Evolutionary conservation across 208 protist genomes (phyloP).

Genomic region (Strigomonas galati): DNA sequence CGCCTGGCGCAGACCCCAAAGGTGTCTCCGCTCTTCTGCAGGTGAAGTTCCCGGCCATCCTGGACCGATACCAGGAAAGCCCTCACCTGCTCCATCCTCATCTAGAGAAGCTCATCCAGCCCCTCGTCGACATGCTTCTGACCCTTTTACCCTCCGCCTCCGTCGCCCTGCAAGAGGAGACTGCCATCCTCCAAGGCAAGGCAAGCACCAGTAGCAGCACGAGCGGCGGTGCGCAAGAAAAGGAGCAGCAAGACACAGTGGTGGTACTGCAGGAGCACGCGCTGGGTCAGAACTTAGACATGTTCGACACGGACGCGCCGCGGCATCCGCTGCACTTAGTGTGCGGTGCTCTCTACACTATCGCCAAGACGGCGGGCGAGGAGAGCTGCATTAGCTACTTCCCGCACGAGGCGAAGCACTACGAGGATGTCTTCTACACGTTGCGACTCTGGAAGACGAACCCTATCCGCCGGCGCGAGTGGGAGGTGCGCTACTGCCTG

Average conservation of each 20-base stretch:
- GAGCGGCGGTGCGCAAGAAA: not conserved
- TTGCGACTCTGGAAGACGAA: slow-evolving; percentile 62
- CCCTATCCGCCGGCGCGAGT: slow-evolving; percentile 59
- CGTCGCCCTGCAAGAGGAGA: slow-evolving; percentile 16
- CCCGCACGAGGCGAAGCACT: slow-evolving; percentile 86
- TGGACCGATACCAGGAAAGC: slow-evolving; percentile 94
- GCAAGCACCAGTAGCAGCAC: not conserved
- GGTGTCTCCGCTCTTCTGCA: slow-evolving; percentile 63
- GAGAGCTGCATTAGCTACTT: slow-evolving; percentile 94
- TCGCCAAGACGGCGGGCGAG: slow-evolving; percentile 93
- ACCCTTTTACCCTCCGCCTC: slow-evolving; percentile 39
- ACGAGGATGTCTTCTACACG: slow-evolving; percentile 86
- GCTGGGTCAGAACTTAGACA: slow-evolving; percentile 67
- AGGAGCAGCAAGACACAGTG: not conserved
- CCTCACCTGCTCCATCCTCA: slow-evolving; percentile 90
- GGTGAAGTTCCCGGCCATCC: slow-evolving; percentile 45
- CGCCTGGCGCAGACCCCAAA: slow-evolving; percentile 49
- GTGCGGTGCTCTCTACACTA: slow-evolving; percentile 83
- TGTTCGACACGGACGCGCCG: slow-evolving; percentile 75
- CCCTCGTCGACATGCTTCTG: slow-evolving; percentile 67
- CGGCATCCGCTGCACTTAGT: slow-evolving; percentile 70
- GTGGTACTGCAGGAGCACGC: slow-evolving; percentile 19
- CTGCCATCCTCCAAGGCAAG: not conserved
- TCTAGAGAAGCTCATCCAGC: slow-evolving; percentile 81
- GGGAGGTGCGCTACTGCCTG: slow-evolving; percentile 96